Evolutionary conservation across 2,329 filamentous ascomycete species (phyloP).

Genomic region (Xylariaceae sp.): DNA sequence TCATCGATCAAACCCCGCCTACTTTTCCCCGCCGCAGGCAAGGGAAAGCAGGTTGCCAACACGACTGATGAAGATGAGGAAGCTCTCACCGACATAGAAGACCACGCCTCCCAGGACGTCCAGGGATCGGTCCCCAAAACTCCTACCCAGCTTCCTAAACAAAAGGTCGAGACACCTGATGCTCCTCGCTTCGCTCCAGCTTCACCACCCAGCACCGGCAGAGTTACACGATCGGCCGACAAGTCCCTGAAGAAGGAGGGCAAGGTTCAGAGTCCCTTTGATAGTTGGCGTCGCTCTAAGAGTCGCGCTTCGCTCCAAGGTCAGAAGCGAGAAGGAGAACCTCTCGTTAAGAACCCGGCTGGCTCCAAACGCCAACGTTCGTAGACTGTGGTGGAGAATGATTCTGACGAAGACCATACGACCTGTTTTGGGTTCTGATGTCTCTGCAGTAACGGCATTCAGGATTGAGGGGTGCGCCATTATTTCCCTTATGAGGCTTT

Average conservation of each 20-base stretch:
- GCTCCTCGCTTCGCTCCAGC: slow-evolving; percentile 51
- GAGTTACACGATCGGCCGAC: slow-evolving; percentile 52
- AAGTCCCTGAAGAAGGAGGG: slow-evolving; percentile 42
- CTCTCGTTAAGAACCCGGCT: slow-evolving; percentile 30
- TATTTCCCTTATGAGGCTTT: background rate
- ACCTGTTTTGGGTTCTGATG: slow-evolving; percentile 8
- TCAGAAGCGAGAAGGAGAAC: slow-evolving; percentile 40
- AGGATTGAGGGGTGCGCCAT: slow-evolving; percentile 1
- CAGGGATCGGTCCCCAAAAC: slow-evolving; percentile 36
- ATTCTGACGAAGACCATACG: slow-evolving; percentile 8
- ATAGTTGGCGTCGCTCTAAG: slow-evolving; percentile 64
- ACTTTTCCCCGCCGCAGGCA: slow-evolving; percentile 56
- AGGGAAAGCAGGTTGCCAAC: slow-evolving; percentile 39
- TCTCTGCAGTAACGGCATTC: slow-evolving; percentile 2
- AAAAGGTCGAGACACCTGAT: slow-evolving; percentile 45
- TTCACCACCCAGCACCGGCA: slow-evolving; percentile 57
- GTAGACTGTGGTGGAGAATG: slow-evolving; percentile 22
- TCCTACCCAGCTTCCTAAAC: slow-evolving; percentile 30
- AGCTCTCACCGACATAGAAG: slow-evolving; percentile 54
- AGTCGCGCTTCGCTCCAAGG: slow-evolving; percentile 37
- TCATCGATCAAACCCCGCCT: slow-evolving; percentile 67
- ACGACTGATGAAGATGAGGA: slow-evolving; percentile 50
- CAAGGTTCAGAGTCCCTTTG: slow-evolving; percentile 53
- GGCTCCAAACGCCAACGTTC: slow-evolving; percentile 31
- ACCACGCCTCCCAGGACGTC: slow-evolving; percentile 37